Evolutionary conservation across 768 basidiomycete genomes (phyloP), one percentile per base, ranked within the genome.

Genomic region (Xerocomus potaroensis): DNA sequence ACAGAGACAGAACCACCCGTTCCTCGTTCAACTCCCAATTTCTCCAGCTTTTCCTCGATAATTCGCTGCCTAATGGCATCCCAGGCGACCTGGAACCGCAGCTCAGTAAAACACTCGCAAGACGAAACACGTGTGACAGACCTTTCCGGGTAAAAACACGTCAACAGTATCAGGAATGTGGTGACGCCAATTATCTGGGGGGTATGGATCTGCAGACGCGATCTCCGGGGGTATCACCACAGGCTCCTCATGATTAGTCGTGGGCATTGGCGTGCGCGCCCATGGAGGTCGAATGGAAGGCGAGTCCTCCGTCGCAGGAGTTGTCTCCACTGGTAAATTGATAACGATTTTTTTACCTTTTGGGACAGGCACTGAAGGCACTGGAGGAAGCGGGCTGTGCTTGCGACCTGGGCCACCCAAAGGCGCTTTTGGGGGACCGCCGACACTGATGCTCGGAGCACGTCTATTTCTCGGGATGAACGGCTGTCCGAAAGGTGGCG

Each of bases 391-490:
- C 10, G 87, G 87, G 63, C 82, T 86, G 41, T 81, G 73, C 67
- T 87, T 91, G 36, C 85, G 78, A 36, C 80, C 78, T 11, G 85
- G 88, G 0, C 90, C 90, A 15, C 90, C 90, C 3, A 92, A 69
- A 1, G 81, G 76, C 1, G 90, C 90, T 63, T 91, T 92, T 8
- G 90, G 90, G n/a, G 90, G 90, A 7, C 90, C 90, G 11, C 90
- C 90, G 33, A 86, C 79, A 61, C 83, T 87, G 35, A 84, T 52
- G 52, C 77, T 78, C 14, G 75, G 76, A 47, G 86, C 78, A 34
- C 87, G 75, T 62, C 84, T 74, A 59, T 74, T 84, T 45, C 84
- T 70, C 23, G 76, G 78, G 7, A 77, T 75, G 54, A 80, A 83
- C 3, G 77, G 80, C 45, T 74, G 74, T 14, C 63, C 64, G 32